These are phyloP conservation scores for Fusarium circinatum DNA, from an alignment of 2,329 filamentous ascomycete species.

Conservation along the genomic window DNA sequence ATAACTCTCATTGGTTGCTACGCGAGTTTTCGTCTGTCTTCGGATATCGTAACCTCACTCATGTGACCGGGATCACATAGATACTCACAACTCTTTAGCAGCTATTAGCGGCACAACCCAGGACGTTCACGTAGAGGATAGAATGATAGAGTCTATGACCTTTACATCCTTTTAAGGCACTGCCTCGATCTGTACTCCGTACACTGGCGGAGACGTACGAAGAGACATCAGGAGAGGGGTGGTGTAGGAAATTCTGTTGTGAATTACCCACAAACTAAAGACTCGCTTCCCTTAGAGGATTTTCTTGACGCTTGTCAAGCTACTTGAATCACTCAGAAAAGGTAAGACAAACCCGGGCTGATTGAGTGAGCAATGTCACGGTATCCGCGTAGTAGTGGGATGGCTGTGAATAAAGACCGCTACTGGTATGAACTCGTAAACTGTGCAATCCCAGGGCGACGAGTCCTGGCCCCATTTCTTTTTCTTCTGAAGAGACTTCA, in stretches of 20 bases:
- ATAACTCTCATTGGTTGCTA: neutral
- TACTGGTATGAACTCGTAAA: neutral
- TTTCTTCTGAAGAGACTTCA: neutral
- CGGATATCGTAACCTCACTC: neutral
- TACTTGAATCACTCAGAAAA: neutral
- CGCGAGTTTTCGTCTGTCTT: neutral
- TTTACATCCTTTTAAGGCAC: neutral
- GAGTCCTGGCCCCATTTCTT: neutral
- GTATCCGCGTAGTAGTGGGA: neutral
- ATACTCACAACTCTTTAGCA: neutral
- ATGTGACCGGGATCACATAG: neutral
- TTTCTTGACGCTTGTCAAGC: neutral
- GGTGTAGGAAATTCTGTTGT: neutral
- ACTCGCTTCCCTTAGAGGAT: neutral
- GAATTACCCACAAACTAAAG: conserved; percentile 7
- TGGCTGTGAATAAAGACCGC: neutral
- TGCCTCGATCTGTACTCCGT: neutral
- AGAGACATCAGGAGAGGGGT: conserved; percentile 1
- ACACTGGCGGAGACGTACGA: neutral
- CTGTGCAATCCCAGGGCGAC: neutral
- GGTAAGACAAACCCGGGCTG: neutral
- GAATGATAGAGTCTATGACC: neutral
- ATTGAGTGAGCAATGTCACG: neutral
- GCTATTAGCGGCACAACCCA: neutral
- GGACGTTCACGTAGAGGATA: neutral